These are phyloP conservation scores for Hypoxylon perforatum DNA, from an alignment of 495 filamentous ascomycete genomes.

Conservation along the genomic window DNA sequence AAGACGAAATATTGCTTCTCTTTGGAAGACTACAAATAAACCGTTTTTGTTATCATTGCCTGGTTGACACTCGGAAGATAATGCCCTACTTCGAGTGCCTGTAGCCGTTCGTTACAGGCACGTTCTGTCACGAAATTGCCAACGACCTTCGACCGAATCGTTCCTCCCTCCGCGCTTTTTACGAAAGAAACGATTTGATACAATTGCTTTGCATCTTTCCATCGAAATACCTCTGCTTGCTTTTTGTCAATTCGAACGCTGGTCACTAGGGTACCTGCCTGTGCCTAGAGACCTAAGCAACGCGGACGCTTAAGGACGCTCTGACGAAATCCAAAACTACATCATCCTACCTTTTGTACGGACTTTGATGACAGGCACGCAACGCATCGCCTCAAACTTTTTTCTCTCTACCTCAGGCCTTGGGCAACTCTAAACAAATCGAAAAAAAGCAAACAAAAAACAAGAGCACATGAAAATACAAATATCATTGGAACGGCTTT, in stretches of 20 bases:
- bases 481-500: neutral
- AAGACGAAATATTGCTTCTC: constrained; percentile 10
- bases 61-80: constrained; percentile 6
- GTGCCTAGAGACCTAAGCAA: too few species aligned
- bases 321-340: too few species aligned
- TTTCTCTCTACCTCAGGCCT: constrained; percentile 7
- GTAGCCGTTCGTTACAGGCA: constrained; percentile 21
- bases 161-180: neutral
- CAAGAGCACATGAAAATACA: too few species aligned
- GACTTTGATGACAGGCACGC: too few species aligned
- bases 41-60: neutral
- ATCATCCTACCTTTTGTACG: too few species aligned
- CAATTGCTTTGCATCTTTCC: constrained; percentile 1
- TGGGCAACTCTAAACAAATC: neutral
- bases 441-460: constrained; percentile 9
- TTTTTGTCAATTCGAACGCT: neutral
- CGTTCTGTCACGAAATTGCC: constrained; percentile 19
- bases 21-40: neutral
- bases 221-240: neutral
- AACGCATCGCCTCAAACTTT: neutral
- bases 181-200: neutral
- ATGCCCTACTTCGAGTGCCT: constrained; percentile 12
- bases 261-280: neutral
- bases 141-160: constrained; percentile 9
- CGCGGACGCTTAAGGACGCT: neutral